Percentiles rank a stretch among this genome's conserved stretches.
Evolutionary conservation across 768 basidiomycete species (phyloP).

Genomic region (Calocybe cyanea): DNA sequence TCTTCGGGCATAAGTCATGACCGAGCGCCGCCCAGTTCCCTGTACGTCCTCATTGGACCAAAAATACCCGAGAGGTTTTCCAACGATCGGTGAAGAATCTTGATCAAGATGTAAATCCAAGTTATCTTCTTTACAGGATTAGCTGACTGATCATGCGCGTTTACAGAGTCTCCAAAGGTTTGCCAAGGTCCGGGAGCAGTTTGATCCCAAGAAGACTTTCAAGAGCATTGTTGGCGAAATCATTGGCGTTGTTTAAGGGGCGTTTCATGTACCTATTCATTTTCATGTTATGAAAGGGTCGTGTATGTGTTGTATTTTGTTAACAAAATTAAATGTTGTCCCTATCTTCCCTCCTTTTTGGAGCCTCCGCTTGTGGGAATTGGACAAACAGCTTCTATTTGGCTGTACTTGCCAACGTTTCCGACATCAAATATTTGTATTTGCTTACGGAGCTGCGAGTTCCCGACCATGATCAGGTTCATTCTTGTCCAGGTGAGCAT

Average conservation of each 20-base stretch:
- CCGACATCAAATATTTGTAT: conserved; percentile 10
- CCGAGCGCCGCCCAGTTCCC: conserved; percentile 34
- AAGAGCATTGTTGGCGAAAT: conserved; percentile 32
- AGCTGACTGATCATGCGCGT: too few relatives aligned
- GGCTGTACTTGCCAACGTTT: conserved; percentile 11
- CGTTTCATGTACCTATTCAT: too few relatives aligned
- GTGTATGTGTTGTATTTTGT: too few relatives aligned
- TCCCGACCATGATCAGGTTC: conserved; percentile 82
- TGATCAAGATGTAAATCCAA: conserved; percentile 25
- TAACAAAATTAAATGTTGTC: too few relatives aligned
- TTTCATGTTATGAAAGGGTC: too few relatives aligned
- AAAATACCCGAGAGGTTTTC: conserved; percentile 29
- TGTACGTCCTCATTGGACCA: conserved; percentile 34
- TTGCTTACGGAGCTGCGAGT: background rate
- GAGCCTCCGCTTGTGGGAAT: too few relatives aligned
- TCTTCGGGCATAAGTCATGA: too few relatives aligned
- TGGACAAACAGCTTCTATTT: too few relatives aligned
- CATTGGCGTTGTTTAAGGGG: conserved; percentile 26
- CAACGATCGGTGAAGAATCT: conserved; percentile 27
- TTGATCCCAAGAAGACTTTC: conserved; percentile 32
- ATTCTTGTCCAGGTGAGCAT: conserved; percentile 86
- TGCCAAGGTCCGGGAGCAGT: conserved; percentile 25
- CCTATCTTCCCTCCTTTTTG: too few relatives aligned
- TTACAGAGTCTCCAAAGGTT: conserved; percentile 29
- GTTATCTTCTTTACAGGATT: too few relatives aligned